These are phyloP conservation scores for Rhodosporidiobolus odoratus DNA, from an alignment of 768 basidiomycete genomes.

Conservation along the genomic window DNA sequence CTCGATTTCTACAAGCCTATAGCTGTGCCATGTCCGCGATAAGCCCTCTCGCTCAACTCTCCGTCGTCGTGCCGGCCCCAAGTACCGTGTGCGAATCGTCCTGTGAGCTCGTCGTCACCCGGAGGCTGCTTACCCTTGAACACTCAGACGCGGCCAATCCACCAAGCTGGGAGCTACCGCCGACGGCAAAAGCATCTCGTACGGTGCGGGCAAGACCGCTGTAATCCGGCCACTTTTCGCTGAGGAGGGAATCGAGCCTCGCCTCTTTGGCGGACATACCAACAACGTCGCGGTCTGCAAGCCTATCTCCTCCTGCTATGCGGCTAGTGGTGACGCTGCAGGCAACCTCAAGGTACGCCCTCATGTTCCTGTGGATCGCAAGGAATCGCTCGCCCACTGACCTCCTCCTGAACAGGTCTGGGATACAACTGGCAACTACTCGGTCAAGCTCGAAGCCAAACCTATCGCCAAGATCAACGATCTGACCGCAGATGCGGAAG, in stretches of 20 bases:
- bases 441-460: slow-evolving; percentile 45
- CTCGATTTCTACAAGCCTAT: background rate
- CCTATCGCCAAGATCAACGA: slow-evolving; percentile 56
- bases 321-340: slow-evolving; percentile 76
- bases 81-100: background rate
- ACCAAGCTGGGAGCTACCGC: slow-evolving; percentile 29
- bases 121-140: background rate
- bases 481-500: slow-evolving; percentile 91
- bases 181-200: slow-evolving; percentile 20
- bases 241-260: background rate
- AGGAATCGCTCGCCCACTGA: background rate
- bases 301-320: slow-evolving; percentile 58
- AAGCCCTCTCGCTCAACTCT: background rate
- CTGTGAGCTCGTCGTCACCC: background rate
- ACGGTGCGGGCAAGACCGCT: slow-evolving; percentile 23
- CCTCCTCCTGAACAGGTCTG: slow-evolving; percentile 54
- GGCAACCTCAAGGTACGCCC: slow-evolving; percentile 55
- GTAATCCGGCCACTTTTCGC: slow-evolving; percentile 22
- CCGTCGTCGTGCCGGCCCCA: background rate
- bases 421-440: slow-evolving; percentile 83
- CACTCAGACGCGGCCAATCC: slow-evolving; percentile 16
- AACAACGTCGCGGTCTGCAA: slow-evolving; percentile 14
- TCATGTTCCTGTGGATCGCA: too few species aligned
- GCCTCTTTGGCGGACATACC: slow-evolving; percentile 20
- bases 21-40: background rate